Base-by-base conservation (phyloP, 1,284 basidiomycete species). In the Prillingera fragicola region DNA sequence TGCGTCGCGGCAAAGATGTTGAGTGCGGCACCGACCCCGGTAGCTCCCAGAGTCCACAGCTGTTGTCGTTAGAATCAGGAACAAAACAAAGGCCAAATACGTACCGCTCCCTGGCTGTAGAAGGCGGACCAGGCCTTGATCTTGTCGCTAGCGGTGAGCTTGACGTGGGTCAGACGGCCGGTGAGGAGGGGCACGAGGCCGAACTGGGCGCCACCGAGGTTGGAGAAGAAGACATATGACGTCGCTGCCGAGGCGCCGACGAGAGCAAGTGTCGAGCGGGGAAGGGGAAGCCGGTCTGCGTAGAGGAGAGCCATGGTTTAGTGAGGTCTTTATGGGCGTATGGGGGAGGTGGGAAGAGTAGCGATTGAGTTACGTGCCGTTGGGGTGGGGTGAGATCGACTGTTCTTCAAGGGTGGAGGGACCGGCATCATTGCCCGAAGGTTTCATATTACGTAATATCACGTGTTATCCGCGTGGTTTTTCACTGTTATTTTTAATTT, bases 131-230 rank as follows among this genome's bases (percentile, higher is more conserved):
- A 63, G 2, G 27, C 39, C 33, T 41, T 21, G 43, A 52, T 42
- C 40, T 48, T 38, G 42, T 51, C 47, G n/a, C 25, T 17, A 0
- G 36, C 13, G 1, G 8, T 14, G 18, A 52, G 21, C 18, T 21
- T 15, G 12, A 46, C 22, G 21, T 39, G 15, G 29, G 14, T 45
- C 14, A 57, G 18, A 13, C 40, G 33, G 15, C 53, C 55, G 26
- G 45, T 51, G 26, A 63, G 33, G 10, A 58, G 45, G 1, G 59
- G 51, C 23, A 60, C 45, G 27, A 51, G n/a, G 27, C 61, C 61
- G 26, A 51, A 32, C 33, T 55, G 50, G 7, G n/a, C 25, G 17
- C 48, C 45, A 22, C 45, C 50, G 25, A 60, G 17, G 33, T 52
- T 50, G 29, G 41, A 18, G 52, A 57, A 61, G 44, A 61, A 48